Evolutionary conservation across 768 basidiomycete genomes (phyloP).

Genomic region (Leccinum olivaceopallidum): DNA sequence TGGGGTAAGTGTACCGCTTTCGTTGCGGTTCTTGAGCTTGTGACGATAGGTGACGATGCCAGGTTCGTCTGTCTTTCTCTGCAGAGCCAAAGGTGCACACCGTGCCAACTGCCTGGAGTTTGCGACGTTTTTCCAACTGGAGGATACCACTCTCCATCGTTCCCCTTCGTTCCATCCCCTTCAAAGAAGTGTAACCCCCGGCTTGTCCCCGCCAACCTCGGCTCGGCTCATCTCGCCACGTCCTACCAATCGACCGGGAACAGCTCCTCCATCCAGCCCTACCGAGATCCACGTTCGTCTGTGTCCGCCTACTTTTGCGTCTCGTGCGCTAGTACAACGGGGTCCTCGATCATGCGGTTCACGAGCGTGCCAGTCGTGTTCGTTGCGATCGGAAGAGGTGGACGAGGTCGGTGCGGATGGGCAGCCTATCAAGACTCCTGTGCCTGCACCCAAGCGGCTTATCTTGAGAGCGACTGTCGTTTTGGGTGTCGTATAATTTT

Average conservation of each 20-base stretch:
- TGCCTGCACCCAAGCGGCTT: slow-evolving; percentile 41
- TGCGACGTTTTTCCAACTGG: no score
- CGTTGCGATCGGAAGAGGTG: slow-evolving; percentile 50
- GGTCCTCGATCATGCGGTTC: slow-evolving; percentile 81
- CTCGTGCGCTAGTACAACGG: slow-evolving; percentile 79
- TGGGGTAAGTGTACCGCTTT: no score
- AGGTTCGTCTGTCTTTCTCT: no score
- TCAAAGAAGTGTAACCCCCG: slow-evolving; percentile 42
- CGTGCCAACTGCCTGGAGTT: no score
- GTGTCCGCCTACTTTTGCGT: slow-evolving; percentile 84
- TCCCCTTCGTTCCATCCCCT: slow-evolving; percentile 49
- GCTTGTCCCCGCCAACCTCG: slow-evolving; percentile 26
- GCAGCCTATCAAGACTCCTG: slow-evolving; percentile 30
- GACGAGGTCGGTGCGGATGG: slow-evolving; percentile 39
- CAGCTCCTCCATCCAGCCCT: slow-evolving; percentile 56
- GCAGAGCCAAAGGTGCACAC: no score
- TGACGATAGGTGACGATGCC: no score
- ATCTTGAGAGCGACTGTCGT: slow-evolving; percentile 81
- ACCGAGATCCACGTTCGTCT: slow-evolving; percentile 69
- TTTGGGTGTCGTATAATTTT: slow-evolving; percentile 63
- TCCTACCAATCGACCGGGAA: slow-evolving; percentile 24
- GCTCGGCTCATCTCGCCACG: slow-evolving; percentile 2
- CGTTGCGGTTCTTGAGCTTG: no score
- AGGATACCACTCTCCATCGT: slow-evolving; percentile 34
- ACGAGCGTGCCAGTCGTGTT: slow-evolving; percentile 86